Percentiles rank a stretch among this genome's conserved stretches.
Conservation (phyloP, 257 asterid genomes). For the Petunia secreta region DNA sequence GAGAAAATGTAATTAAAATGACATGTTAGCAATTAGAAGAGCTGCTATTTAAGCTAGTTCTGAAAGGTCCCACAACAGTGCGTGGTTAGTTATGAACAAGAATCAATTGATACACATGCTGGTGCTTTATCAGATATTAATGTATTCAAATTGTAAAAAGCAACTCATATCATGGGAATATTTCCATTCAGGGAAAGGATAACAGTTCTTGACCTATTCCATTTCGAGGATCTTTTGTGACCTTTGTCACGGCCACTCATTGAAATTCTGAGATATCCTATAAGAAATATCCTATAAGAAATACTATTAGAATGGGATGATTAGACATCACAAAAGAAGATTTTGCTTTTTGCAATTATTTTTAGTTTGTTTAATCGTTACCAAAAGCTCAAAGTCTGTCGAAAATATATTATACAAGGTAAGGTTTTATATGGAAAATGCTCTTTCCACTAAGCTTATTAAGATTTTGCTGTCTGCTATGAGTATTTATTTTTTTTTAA, state of each 20-base stretch:
- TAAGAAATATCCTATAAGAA: background rate
- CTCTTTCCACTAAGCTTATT: constrained; percentile 16
- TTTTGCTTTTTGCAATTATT: background rate
- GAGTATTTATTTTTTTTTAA: background rate
- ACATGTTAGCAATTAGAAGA: constrained; percentile 12
- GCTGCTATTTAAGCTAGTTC: constrained; percentile 27
- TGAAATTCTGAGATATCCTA: background rate
- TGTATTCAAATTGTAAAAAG: background rate
- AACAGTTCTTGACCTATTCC: constrained; percentile 16
- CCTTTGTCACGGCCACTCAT: background rate
- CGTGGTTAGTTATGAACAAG: constrained; percentile 9
- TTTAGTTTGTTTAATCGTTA: background rate
- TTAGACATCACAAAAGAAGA: constrained; percentile 14
- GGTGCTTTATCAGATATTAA: background rate
- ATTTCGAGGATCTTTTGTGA: background rate
- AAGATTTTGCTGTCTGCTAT: constrained; percentile 19
- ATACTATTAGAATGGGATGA: background rate
- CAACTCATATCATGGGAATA: constrained; percentile 16
- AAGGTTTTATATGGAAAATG: constrained; percentile 10
- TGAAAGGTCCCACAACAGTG: constrained; percentile 27
- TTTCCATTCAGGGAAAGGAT: constrained; percentile 17
- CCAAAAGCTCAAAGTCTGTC: background rate
- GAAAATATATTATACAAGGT: background rate
- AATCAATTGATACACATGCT: constrained; percentile 23
- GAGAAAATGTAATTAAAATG: background rate